Base-by-base conservation (phyloP, 2,329 filamentous ascomycete genomes). In the Sphaerulina vaccinii region DNA sequence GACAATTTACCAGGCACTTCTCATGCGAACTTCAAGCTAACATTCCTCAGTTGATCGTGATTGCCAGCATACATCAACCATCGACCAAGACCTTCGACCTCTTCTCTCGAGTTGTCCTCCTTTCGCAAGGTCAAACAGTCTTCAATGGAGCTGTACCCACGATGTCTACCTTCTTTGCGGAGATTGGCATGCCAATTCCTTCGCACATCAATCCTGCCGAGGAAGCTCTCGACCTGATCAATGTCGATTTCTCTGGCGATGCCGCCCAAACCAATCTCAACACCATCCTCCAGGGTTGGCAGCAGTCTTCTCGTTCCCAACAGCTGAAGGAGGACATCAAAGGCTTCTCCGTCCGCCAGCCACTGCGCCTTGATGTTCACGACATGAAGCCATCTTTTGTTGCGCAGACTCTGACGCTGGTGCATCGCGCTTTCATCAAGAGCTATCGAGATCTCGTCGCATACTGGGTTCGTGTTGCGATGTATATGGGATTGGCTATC, bases 51-150 rank as follows among this genome's bases (percentile, higher is more conserved):
- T 75, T 91, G 49, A 80, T 91, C 51, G 81, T 91, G 15, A 82
- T 93, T 50, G 85, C 85, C 5, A 88, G 85, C 44, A 92, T 93
- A 50, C 89, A 93, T 62, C 88, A 93, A 63, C 89, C 88, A 0
- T 91, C 87, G 0, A 87, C 87, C 0, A 78, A 83, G 0, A 90
- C 86, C 0, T 92, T 89, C 61, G 77, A 85, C 49, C 78, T 89
- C 1, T 92, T 93, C 59, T 87, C 92, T 63, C 86, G 86, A 62
- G 72, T 92, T 0, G 72, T 86, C 36, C 77, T 93, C 0, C 75
- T 95, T 0, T 89, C 87, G 0, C 71, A 71, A 2, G 88, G 88
- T 5, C 79, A 77, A 52, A 80, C 83, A 0, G 84, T 84, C 60
- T 93, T 89, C 68, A 87, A 84, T 57, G 89, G 88, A 0, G 70